These are phyloP conservation scores for Linum lewisii DNA, from an alignment of 345 rosid species.

Conservation along the genomic window DNA sequence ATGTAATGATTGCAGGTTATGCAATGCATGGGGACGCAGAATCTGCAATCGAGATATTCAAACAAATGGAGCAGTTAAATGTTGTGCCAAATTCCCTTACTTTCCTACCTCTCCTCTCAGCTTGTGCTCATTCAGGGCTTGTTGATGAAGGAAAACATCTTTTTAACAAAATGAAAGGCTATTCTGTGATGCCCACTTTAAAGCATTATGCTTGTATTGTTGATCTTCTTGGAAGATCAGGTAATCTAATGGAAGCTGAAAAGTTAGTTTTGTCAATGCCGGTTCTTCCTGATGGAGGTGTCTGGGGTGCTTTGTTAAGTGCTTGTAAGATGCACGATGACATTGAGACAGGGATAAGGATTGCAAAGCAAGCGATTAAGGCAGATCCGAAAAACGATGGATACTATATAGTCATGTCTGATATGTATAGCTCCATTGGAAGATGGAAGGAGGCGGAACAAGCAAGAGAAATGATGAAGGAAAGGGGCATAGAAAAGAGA, in stretches of 20 bases:
- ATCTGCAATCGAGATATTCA: conserved; percentile 38
- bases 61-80: conserved; percentile 45
- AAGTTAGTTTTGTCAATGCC: conserved; percentile 52
- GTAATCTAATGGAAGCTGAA: conserved; percentile 54
- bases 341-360: conserved; percentile 42
- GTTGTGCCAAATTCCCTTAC: conserved; percentile 46
- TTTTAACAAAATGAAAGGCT: conserved; percentile 34
- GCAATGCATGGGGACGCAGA: conserved; percentile 54
- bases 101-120: conserved; percentile 58
- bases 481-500: conserved; percentile 38
- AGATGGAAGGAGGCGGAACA: conserved; percentile 49
- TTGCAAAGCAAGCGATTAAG: conserved; percentile 46
- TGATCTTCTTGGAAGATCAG: conserved; percentile 63
- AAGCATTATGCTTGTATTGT: conserved; percentile 66
- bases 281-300: conserved; percentile 42
- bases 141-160: conserved; percentile 48
- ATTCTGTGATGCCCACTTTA: conserved; percentile 39
- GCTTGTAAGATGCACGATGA: conserved; percentile 43
- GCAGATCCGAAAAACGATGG: conserved; percentile 55
- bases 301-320: conserved; percentile 61
- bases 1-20: conserved; percentile 60
- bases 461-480: conserved; percentile 44
- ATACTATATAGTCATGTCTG: conserved; percentile 44
- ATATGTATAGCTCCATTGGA: conserved; percentile 55
- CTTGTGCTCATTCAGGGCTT: conserved; percentile 54